Percentiles rank a stretch among this genome's conserved stretches.
Evolutionary conservation across 2,329 filamentous ascomycete genomes (phyloP).

Genomic region (Diplodia seriata): DNA sequence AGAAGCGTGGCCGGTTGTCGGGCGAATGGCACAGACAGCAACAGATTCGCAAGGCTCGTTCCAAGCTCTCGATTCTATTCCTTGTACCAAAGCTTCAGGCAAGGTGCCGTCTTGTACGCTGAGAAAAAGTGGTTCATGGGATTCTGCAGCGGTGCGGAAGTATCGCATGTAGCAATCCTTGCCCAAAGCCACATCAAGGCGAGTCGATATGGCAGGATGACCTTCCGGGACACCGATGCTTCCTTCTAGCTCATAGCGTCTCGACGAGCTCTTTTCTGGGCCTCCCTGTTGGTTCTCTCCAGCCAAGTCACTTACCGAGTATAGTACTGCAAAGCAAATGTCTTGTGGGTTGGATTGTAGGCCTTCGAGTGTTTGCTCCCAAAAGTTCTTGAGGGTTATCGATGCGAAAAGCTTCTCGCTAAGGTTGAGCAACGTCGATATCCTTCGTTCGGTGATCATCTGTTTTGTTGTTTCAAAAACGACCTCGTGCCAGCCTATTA

Average conservation of each 20-base stretch:
- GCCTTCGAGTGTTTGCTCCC: conserved; percentile 36
- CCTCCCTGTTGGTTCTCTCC: conserved; percentile 40
- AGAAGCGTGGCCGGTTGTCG: conserved; percentile 40
- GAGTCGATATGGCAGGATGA: conserved; percentile 35
- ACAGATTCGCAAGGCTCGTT: conserved; percentile 31
- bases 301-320: conserved; percentile 42
- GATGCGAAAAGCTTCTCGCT: conserved; percentile 22
- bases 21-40: conserved; percentile 32
- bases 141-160: conserved; percentile 41
- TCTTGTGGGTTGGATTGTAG: conserved; percentile 42
- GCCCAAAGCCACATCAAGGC: conserved; percentile 29
- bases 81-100: conserved; percentile 42
- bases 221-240: conserved; percentile 44
- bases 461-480: conserved; percentile 34
- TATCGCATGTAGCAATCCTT: conserved; percentile 32
- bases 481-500: conserved; percentile 30
- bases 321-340: conserved; percentile 44
- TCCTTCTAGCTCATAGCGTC: conserved; percentile 44
- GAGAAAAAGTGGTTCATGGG: conserved; percentile 41
- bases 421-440: conserved; percentile 30
- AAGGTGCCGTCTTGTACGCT: conserved; percentile 41
- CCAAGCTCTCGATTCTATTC: conserved; percentile 39
- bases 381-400: conserved; percentile 26
- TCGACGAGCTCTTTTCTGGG: conserved; percentile 41
- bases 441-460: conserved; percentile 30